Evolutionary conservation across 306 rosid genomes (phyloP).

Genomic region (Cucurbita argyrosperma): DNA sequence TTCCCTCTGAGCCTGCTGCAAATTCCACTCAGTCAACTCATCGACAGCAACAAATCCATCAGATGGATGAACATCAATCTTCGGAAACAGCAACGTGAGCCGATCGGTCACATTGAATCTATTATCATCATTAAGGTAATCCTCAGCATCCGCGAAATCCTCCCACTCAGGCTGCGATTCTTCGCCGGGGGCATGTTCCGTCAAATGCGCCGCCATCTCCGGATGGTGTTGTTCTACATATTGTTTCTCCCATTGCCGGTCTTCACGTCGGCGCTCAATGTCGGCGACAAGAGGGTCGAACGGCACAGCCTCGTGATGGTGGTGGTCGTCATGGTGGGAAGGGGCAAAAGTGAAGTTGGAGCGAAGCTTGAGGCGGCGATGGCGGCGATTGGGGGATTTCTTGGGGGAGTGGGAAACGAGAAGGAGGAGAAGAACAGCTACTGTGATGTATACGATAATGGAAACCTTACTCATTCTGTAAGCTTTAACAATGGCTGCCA

Average conservation of each 20-base stretch:
- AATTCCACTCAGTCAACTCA: constrained; percentile 80
- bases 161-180: constrained; percentile 93
- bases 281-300: constrained; percentile 86
- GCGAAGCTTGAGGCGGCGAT: constrained; percentile 81
- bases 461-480: constrained; percentile 44
- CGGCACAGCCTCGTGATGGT: constrained; percentile 30
- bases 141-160: constrained; percentile 75
- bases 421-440: constrained; percentile 31
- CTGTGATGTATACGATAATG: constrained; percentile 33
- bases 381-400: constrained; percentile 31
- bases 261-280: constrained; percentile 84
- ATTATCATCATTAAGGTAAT: constrained; percentile 66
- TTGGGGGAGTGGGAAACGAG: constrained; percentile 52
- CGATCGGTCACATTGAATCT: constrained; percentile 69
- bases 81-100: constrained; percentile 56
- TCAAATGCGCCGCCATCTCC: constrained; percentile 12
- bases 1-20: constrained; percentile 53
- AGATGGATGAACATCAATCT: constrained; percentile 48
- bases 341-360: constrained; percentile 55
- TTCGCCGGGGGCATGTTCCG: constrained; percentile 44
- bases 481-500: neutral
- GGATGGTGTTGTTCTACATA: constrained; percentile 42
- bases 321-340: constrained; percentile 22
- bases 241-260: constrained; percentile 72
- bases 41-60: constrained; percentile 42